These are phyloP conservation scores for Mortierella sp. DNA, from an alignment of 371 early-diverging fungal genomes.

Conservation along the genomic window DNA sequence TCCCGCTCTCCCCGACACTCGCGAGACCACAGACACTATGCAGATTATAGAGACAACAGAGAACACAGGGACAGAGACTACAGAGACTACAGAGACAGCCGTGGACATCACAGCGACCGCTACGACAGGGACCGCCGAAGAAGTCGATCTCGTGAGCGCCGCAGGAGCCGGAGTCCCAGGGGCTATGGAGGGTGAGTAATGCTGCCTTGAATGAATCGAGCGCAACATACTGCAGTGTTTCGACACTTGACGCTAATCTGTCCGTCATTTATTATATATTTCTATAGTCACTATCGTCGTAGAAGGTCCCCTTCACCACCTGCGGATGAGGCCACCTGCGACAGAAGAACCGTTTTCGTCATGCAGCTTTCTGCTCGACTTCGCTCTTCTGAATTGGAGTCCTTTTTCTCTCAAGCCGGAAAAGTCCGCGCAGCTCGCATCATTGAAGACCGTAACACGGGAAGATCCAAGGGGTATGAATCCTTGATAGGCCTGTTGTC, in stretches of 20 bases:
- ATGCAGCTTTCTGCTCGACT: constrained; percentile 92
- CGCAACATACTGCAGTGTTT: not conserved
- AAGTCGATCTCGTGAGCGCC: constrained; percentile 49
- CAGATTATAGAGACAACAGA: constrained; percentile 60
- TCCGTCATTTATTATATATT: not conserved
- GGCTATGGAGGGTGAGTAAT: constrained; percentile 55
- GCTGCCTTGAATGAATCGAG: not conserved
- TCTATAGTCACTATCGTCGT: constrained; percentile 43
- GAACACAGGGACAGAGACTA: constrained; percentile 57
- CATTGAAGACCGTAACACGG: constrained; percentile 89
- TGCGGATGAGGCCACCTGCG: constrained; percentile 82
- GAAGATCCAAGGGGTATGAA: constrained; percentile 93
- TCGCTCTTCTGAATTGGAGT: constrained; percentile 83
- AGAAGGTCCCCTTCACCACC: constrained; percentile 79
- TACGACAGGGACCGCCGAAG: constrained; percentile 48
- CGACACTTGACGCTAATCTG: not conserved
- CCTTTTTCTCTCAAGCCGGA: constrained; percentile 90
- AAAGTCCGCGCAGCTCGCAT: constrained; percentile 90
- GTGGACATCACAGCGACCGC: constrained; percentile 48
- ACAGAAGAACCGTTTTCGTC: constrained; percentile 94
- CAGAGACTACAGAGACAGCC: constrained; percentile 54
- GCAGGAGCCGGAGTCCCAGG: constrained; percentile 47
- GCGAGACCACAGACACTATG: constrained; percentile 61
- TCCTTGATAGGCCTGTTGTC: not conserved
- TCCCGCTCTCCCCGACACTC: constrained; percentile 65